phyloP scores from a whole-genome alignment of 1,139 yeast species.

The Diutina rugosa region DNA sequence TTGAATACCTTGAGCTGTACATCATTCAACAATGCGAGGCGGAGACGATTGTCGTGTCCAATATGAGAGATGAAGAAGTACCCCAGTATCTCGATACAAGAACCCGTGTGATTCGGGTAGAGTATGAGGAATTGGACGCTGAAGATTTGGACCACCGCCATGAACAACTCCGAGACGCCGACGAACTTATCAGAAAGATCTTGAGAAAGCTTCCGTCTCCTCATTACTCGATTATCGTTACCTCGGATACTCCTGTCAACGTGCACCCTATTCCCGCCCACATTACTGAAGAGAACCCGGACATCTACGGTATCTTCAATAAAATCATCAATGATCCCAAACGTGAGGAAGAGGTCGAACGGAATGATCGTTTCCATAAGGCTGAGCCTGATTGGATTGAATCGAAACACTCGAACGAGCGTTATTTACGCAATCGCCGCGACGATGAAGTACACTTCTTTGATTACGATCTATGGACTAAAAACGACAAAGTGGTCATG shows the following conservation, averaged over 20 bases:
- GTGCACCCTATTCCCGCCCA: constrained; percentile 18
- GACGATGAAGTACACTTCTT: constrained; percentile 25
- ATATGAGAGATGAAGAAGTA: constrained; percentile 31
- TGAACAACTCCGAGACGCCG: constrained; percentile 11
- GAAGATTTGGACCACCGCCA: constrained; percentile 10
- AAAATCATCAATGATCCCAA: constrained; percentile 32
- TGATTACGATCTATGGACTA: constrained; percentile 24
- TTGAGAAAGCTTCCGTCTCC: constrained; percentile 62
- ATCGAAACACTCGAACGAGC: constrained; percentile 9
- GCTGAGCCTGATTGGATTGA: constrained; percentile 8
- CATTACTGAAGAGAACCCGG: constrained; percentile 18
- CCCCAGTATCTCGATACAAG: constrained; percentile 41
- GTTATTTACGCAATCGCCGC: neutral
- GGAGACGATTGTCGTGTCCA: constrained; percentile 21
- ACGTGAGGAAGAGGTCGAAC: constrained; percentile 39
- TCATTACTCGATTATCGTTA: constrained; percentile 38
- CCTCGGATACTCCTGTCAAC: constrained; percentile 17
- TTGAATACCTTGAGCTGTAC: constrained; percentile 30
- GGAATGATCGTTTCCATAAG: constrained; percentile 23
- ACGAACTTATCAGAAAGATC: constrained; percentile 36
- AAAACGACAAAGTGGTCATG: constrained; percentile 25
- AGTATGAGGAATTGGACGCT: constrained; percentile 19
- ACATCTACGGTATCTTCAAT: constrained; percentile 27
- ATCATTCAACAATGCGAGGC: constrained; percentile 37
- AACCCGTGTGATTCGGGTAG: constrained; percentile 44